Evolutionary conservation across 2,329 filamentous ascomycete genomes (phyloP).

Genomic region (Cladobotryum mycophilum): DNA sequence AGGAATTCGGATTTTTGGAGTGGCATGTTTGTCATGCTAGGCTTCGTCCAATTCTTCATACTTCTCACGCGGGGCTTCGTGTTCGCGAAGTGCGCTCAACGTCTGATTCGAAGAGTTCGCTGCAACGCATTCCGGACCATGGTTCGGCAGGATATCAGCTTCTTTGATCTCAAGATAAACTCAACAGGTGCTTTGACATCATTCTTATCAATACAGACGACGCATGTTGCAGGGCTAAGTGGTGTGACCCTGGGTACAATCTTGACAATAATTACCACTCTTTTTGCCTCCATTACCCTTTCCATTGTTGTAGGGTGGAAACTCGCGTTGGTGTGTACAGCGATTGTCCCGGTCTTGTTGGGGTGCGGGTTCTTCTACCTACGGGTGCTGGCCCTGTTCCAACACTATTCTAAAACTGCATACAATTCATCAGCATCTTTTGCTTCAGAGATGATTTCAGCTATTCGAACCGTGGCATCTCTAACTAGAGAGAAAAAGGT

Average conservation of each 20-base stretch:
- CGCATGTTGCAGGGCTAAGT: conserved; percentile 40
- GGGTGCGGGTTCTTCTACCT: conserved; percentile 33
- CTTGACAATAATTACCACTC: conserved; percentile 6
- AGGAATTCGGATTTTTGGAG: too few relatives aligned
- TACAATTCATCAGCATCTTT: conserved; percentile 5
- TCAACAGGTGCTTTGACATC: conserved; percentile 27
- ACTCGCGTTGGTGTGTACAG: conserved; percentile 35
- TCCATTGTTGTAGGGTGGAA: conserved; percentile 37
- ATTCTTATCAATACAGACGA: conserved; percentile 25
- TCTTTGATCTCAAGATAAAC: conserved; percentile 29
- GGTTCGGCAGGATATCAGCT: conserved; percentile 35
- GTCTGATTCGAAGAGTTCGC: conserved; percentile 74
- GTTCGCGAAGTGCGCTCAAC: conserved; percentile 77
- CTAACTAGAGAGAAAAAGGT: conserved; percentile 4
- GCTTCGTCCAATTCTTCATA: too few relatives aligned
- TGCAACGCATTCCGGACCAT: conserved; percentile 22
- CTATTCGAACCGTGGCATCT: conserved; percentile 15
- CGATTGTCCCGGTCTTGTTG: conserved; percentile 33
- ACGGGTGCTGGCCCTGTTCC: conserved; percentile 22
- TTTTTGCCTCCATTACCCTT: conserved; percentile 15
- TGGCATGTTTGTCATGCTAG: too few relatives aligned
- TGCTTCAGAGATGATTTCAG: conserved; percentile 10
- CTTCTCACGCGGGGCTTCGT: conserved; percentile 32
- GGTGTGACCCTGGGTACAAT: conserved; percentile 30
- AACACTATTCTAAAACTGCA: conserved; percentile 4